Percentiles rank a stretch among this genome's conserved stretches.
These are phyloP conservation scores for Rhizophora apiculata DNA, from an alignment of 345 rosid genomes.

Conservation along the genomic window DNA sequence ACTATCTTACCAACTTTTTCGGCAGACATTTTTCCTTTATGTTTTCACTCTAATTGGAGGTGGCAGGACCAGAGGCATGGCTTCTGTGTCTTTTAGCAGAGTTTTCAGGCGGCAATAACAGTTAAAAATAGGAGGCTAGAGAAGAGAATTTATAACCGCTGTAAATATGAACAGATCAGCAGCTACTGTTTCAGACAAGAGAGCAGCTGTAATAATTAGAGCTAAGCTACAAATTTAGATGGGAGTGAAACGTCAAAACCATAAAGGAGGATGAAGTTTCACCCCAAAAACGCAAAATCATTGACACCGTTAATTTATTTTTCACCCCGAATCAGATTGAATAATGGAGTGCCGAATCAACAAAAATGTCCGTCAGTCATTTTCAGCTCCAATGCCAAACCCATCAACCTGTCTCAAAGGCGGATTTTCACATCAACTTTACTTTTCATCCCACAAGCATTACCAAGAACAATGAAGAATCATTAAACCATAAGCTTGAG, in stretches of 20 bases:
- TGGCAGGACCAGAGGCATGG: constrained; percentile 40
- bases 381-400: constrained; percentile 8
- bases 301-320: no score
- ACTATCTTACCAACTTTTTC: constrained; percentile 18
- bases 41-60: constrained; percentile 29
- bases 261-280: background rate
- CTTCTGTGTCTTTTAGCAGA: constrained; percentile 43
- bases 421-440: constrained; percentile 5
- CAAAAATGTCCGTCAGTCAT: constrained; percentile 2
- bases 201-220: background rate
- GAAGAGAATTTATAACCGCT: constrained; percentile 27
- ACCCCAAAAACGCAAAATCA: background rate
- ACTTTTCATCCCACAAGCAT: background rate
- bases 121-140: constrained; percentile 40
- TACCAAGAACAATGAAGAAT: background rate
- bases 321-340: background rate
- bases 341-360: background rate
- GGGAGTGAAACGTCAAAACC: background rate
- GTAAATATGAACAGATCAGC: constrained; percentile 20
- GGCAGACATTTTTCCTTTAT: constrained; percentile 12
- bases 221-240: background rate
- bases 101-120: constrained; percentile 37
- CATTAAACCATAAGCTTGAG: background rate
- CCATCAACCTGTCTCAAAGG: constrained; percentile 10
- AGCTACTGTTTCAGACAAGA: constrained; percentile 4